phyloP scores from a whole-genome alignment of 2,329 filamentous ascomycete genomes.

The Aspergillus ochraceus region DNA sequence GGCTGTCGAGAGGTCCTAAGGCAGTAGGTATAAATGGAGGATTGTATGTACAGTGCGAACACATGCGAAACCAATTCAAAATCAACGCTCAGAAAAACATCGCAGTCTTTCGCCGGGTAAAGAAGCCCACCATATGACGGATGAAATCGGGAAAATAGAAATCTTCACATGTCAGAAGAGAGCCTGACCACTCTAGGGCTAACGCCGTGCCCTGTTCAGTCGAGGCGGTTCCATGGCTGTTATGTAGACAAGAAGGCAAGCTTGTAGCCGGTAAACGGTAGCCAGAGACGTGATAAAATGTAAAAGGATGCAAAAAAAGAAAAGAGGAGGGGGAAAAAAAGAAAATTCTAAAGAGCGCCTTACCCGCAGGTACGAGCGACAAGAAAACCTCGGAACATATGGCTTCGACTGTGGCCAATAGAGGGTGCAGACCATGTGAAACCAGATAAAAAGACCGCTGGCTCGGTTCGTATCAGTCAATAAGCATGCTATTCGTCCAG shows the following conservation, averaged over 20 bases:
- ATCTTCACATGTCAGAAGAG: constrained; percentile 6
- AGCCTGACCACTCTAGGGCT: neutral
- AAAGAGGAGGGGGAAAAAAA: neutral
- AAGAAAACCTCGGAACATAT: neutral
- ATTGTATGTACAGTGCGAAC: constrained; percentile 7
- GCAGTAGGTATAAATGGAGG: neutral
- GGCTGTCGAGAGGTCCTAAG: neutral
- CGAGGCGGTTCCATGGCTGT: neutral
- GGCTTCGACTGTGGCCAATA: neutral
- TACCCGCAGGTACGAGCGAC: neutral
- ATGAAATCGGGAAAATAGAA: neutral
- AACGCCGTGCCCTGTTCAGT: constrained; percentile 4
- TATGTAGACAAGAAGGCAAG: neutral
- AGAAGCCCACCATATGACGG: constrained; percentile 1
- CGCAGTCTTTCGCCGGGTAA: neutral
- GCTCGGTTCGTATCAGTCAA: neutral
- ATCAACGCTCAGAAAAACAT: constrained; percentile 3
- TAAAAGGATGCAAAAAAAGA: neutral
- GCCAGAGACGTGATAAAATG: neutral
- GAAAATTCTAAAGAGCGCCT: neutral
- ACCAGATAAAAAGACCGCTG: neutral
- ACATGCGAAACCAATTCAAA: neutral
- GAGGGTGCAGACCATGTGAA: neutral
- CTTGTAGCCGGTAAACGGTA: neutral
- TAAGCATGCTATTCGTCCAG: constrained; percentile 3